Evolutionary conservation across 2,329 filamentous ascomycete genomes (phyloP), one percentile per base, ranked within the genome.

Genomic region (Sphaerostilbella broomeana): DNA sequence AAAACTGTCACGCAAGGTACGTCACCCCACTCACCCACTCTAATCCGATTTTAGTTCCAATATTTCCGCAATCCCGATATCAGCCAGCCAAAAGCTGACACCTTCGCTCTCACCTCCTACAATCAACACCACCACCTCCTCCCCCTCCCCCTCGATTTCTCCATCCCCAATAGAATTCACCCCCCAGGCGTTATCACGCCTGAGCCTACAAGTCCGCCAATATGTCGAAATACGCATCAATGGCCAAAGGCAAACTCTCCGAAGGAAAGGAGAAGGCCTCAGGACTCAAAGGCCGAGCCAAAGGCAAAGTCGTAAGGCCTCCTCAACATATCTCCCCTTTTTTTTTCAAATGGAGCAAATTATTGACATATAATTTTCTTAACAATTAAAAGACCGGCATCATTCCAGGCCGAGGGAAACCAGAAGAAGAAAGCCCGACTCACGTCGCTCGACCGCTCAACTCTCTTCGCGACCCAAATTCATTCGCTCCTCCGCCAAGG

Each of bases 401-500:
- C 6, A 42, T 42, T n/a, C 40, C 40, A 12, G 62, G 65, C 29
- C 64, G 68, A 43, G 61, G 60, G 37, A 62, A 64, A 21, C 53
- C 57, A 19, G 51, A 56, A 12, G 48, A 54, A 2, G 42, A 50
- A 12, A 47, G 49, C 10, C 34, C 44, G 15, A 44, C 51, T 16
- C 67, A 69, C 48, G 59, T 63, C 30, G 63, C 74, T 21, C 69
- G 71, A 12, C 87, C 88, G 2, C 64, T 94, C 29, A 70, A 78
- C 7, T 70, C 77, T 4, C 71, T 95, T 20, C 80, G 78, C 56
- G 87, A 95, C 56, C 88, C 86, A 1, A 60, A 76, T 1, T 75
- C 78, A 12, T 95, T 94, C 57, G 86, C 77, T 2, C 86, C 87
- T 17, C 88, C 88, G 18, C 88, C 88, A 1, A 89, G 77, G 52